These are phyloP conservation scores for Trichoderma hamatum DNA, from an alignment of 2,329 filamentous ascomycete species.

Conservation along the genomic window DNA sequence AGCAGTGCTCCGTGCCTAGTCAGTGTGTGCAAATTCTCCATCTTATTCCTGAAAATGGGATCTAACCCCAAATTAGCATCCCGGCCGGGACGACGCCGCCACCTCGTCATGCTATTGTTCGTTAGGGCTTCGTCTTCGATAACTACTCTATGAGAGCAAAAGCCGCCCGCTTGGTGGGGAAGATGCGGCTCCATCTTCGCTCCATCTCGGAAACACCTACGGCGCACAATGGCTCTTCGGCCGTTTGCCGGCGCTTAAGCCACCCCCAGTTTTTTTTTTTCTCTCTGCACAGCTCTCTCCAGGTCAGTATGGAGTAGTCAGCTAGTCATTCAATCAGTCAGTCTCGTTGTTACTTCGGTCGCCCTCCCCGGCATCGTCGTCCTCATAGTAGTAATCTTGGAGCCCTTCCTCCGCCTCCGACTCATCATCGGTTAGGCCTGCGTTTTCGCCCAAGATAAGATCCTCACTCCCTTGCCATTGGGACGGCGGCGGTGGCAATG, in stretches of 20 bases:
- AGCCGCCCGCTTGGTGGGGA: constrained; percentile 5
- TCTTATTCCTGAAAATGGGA: background rate
- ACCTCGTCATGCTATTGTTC: constrained; percentile 4
- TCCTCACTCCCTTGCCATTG: constrained; percentile 71
- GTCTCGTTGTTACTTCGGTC: constrained; percentile 32
- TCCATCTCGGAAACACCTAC: constrained; percentile 11
- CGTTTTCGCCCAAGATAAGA: constrained; percentile 55
- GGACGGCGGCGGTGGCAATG: constrained; percentile 61
- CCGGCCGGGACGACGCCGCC: constrained; percentile 17
- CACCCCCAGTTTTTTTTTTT: constrained; percentile 13
- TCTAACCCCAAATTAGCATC: constrained; percentile 13
- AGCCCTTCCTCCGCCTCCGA: constrained; percentile 41
- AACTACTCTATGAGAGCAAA: constrained; percentile 7
- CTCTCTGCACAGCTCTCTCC: constrained; percentile 8
- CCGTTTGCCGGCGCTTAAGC: constrained; percentile 39
- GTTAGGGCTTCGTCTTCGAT: constrained; percentile 6
- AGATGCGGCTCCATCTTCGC: constrained; percentile 19
- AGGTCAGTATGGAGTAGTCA: background rate
- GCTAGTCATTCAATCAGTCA: background rate
- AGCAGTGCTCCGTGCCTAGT: background rate
- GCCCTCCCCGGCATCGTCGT: constrained; percentile 32
- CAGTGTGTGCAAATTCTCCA: background rate
- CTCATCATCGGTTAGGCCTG: constrained; percentile 46
- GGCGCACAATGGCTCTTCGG: constrained; percentile 31
- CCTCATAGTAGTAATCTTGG: constrained; percentile 33